Conservation (phyloP, 306 rosid species). For the Ziziphus jujuba region DNA sequence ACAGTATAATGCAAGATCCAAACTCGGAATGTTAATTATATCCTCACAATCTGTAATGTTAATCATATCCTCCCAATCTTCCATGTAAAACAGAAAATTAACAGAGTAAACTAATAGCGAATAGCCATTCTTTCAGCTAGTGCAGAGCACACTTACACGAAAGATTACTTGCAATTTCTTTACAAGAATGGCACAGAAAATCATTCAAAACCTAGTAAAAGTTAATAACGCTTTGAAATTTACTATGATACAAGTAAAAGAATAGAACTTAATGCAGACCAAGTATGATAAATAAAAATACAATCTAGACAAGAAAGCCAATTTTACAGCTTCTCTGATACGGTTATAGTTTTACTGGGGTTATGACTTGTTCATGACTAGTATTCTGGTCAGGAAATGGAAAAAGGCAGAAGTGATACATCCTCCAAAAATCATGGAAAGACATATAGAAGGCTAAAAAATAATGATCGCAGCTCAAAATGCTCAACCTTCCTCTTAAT, state of each 20-base stretch:
- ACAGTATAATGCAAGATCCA: too few species aligned
- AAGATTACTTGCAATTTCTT: too few species aligned
- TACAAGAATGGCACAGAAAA: too few species aligned
- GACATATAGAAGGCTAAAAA: not conserved
- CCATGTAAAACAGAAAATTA: too few species aligned
- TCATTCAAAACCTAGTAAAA: not conserved
- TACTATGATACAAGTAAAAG: not conserved
- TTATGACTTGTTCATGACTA: not conserved
- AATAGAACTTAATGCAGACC: conserved; percentile 3
- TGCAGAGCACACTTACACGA: too few species aligned
- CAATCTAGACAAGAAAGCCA: not conserved
- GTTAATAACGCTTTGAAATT: not conserved
- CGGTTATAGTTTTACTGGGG: not conserved
- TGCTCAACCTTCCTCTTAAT: conserved; percentile 73
- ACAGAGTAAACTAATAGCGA: too few species aligned
- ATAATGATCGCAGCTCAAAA: not conserved
- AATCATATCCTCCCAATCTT: too few species aligned
- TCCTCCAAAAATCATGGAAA: not conserved
- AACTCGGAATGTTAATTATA: too few species aligned
- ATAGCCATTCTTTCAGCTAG: too few species aligned
- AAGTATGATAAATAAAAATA: not conserved
- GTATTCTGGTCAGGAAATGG: not conserved
- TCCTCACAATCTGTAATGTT: too few species aligned
- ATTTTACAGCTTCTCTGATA: not conserved
- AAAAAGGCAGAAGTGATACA: conserved; percentile 4